phyloP scores from a whole-genome alignment of 2,329 filamentous ascomycete species.

The Claviceps maximensis region DNA sequence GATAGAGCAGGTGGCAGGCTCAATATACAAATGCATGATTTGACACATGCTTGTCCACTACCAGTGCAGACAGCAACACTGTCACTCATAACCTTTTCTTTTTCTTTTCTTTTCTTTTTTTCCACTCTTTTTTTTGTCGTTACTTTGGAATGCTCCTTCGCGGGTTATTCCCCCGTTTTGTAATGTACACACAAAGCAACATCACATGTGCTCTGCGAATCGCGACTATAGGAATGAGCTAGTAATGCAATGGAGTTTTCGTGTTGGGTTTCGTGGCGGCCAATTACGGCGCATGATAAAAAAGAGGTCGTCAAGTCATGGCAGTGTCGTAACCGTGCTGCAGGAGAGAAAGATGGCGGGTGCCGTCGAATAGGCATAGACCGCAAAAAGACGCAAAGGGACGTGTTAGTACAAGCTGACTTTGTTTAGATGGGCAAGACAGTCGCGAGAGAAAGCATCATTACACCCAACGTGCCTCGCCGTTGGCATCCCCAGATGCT shows the following conservation, averaged over 20 bases:
- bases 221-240: slow-evolving; percentile 11
- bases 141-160: background rate
- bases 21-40: slow-evolving; percentile 22
- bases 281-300: slow-evolving; percentile 21
- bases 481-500: slow-evolving; percentile 17
- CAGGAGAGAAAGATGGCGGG: slow-evolving; percentile 15
- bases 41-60: slow-evolving; percentile 9
- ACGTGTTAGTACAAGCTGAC: slow-evolving; percentile 18
- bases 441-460: slow-evolving; percentile 9
- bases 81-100: slow-evolving; percentile 4
- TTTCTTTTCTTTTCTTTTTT: slow-evolving; percentile 6
- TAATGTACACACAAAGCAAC: slow-evolving; percentile 23
- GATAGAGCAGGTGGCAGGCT: slow-evolving; percentile 13
- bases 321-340: slow-evolving; percentile 23
- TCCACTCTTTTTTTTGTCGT: slow-evolving; percentile 6
- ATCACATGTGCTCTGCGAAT: slow-evolving; percentile 15
- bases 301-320: slow-evolving; percentile 29
- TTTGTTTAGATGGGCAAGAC: slow-evolving; percentile 12
- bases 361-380: slow-evolving; percentile 11
- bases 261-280: slow-evolving; percentile 11
- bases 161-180: slow-evolving; percentile 14
- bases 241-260: slow-evolving; percentile 12
- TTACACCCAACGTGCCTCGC: slow-evolving; percentile 27
- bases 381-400: slow-evolving; percentile 9
- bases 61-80: background rate